phyloP scores from a whole-genome alignment of 2,329 filamentous ascomycete genomes.

The Cladosporium sp. region DNA sequence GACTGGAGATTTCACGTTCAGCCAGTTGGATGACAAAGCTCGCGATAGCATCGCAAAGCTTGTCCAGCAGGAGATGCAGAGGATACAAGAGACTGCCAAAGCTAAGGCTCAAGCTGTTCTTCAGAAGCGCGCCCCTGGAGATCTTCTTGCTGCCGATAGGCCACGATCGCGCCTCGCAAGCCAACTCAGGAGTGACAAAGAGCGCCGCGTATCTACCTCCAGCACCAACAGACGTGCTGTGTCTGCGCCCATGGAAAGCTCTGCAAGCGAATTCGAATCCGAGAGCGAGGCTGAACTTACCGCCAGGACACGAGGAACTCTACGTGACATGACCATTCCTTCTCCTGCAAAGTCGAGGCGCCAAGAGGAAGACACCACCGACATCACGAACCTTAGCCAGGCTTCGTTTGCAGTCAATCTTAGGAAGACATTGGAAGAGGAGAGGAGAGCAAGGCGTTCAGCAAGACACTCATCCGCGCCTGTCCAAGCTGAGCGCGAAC shows the following conservation, averaged over 20 bases:
- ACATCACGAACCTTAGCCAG: constrained; percentile 53
- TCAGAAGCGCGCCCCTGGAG: neutral
- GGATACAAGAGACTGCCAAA: constrained; percentile 4
- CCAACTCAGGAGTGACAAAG: neutral
- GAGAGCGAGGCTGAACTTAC: constrained; percentile 20
- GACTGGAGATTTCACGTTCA: constrained; percentile 7
- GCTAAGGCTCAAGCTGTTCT: neutral
- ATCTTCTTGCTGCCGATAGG: neutral
- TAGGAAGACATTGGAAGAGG: constrained; percentile 53
- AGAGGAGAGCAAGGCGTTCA: constrained; percentile 37
- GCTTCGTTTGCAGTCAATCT: constrained; percentile 41
- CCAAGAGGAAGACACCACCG: constrained; percentile 26
- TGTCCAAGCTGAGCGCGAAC: constrained; percentile 27
- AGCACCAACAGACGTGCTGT: constrained; percentile 11
- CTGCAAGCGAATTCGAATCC: constrained; percentile 21
- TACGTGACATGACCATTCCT: constrained; percentile 5
- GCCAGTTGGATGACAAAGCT: constrained; percentile 8
- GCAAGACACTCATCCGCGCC: constrained; percentile 28
- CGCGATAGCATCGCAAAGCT: constrained; percentile 14
- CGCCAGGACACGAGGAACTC: constrained; percentile 14
- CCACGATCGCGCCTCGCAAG: neutral
- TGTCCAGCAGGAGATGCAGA: constrained; percentile 10
- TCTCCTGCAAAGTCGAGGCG: constrained; percentile 13
- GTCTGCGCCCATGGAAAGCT: constrained; percentile 19
- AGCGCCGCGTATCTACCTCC: neutral